Conservation (phyloP, 2,329 filamentous ascomycete species). For the Cordyceps cateniannulata region DNA sequence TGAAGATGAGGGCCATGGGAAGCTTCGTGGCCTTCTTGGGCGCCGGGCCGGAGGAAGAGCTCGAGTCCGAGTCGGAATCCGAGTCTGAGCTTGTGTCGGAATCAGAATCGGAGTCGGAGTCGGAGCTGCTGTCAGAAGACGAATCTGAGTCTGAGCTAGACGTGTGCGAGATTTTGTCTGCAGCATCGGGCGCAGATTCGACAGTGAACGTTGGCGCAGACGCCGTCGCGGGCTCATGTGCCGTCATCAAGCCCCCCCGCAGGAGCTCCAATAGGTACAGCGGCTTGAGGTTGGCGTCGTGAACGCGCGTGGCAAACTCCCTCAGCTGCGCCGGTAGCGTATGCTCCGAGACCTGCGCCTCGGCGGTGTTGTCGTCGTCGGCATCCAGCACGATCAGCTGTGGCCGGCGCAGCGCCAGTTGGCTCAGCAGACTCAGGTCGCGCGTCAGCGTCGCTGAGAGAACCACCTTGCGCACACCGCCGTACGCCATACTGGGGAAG, state of each 20-base stretch:
- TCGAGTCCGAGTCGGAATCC: conserved; percentile 17
- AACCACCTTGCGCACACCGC: conserved; percentile 69
- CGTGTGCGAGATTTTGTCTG: conserved; percentile 23
- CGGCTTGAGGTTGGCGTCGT: conserved; percentile 67
- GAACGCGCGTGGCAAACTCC: conserved; percentile 62
- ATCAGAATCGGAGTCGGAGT: conserved; percentile 20
- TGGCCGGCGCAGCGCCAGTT: conserved; percentile 65
- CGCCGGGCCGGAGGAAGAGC: conserved; percentile 17
- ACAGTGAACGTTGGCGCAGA: background rate
- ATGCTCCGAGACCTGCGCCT: conserved; percentile 40
- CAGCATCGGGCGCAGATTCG: conserved; percentile 20
- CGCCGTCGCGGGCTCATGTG: conserved; percentile 12
- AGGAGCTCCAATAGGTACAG: conserved; percentile 79
- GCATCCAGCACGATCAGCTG: conserved; percentile 70
- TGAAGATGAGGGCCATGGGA: conserved; percentile 69
- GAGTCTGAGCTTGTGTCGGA: conserved; percentile 21
- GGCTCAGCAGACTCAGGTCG: conserved; percentile 73
- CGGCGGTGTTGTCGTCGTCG: conserved; percentile 32
- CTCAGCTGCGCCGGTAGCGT: conserved; percentile 55
- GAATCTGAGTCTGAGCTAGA: conserved; percentile 22
- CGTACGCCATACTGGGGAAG: conserved; percentile 44
- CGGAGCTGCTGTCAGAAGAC: conserved; percentile 30
- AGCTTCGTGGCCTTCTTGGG: conserved; percentile 15
- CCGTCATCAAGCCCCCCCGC: conserved; percentile 43
- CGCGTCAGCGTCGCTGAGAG: conserved; percentile 89